Evolutionary conservation across 176 grass and related monocot genomes (phyloP), one percentile per base, ranked within the genome.

Genomic region (Eleusine indica): DNA sequence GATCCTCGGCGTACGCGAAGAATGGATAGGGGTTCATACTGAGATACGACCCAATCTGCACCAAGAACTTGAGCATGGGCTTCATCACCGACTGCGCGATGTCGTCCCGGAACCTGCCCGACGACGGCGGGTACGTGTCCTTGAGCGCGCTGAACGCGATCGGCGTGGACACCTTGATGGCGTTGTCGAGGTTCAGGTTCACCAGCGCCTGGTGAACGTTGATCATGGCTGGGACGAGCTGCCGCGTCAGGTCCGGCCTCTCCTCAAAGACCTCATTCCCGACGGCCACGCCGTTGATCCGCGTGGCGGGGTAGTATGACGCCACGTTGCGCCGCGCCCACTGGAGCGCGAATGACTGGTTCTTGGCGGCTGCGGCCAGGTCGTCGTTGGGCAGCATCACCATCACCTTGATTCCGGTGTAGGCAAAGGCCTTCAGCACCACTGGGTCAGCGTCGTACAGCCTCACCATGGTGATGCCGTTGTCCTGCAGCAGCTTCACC

Each of bases 401-500:
- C n/a, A 62, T 8, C 52, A 89, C 89, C 74, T 83, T 89, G 81
- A 94, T 94, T 0, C 87, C 82, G 7, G 90, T 82, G 30, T 83
- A 80, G 2, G 85, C 85, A 9, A 94, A 65, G 35, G 93, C 79
- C 15, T 21, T 51, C 37, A 94, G 89, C 44, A 90, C 80, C 18
- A 22, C 25, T 0, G 57, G 21, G 40, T 94, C 66, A 3, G 87
- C 38, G 74, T 94, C 93, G 82, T 90, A 92, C 0, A 94, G 64
- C 74, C 91, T 90, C 3, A 94, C 87, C 87, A 69, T 66, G 6
- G 69, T 70, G 53, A 94, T 87, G 74, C 85, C 90, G 42, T 54
- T 77, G n/a, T 54, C 6, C 72, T 92, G 73, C 11, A 90, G 81
- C 0, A 94, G 90, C 70, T 84, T 54, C 13, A 91, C 87, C 47